A percentile compares a stretch with the other conserved stretches of the same genome.
Conservation (phyloP, 2,329 filamentous ascomycete species). For the Monilinia fructicola region DNA sequence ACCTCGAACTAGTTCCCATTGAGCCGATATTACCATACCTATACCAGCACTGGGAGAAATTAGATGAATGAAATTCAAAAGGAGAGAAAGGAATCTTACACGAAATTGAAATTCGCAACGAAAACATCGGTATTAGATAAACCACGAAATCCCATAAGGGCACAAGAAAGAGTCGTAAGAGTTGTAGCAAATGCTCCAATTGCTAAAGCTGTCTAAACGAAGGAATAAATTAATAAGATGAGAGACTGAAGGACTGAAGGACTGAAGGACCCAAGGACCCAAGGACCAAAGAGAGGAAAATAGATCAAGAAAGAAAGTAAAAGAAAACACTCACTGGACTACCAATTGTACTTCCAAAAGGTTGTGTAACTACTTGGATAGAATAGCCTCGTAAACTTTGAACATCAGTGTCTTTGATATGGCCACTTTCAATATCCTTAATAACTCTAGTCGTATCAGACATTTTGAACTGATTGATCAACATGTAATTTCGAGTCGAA, state of each 20-base stretch:
- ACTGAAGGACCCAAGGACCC: too few species aligned
- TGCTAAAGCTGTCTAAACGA: conserved; percentile 47
- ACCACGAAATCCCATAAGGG: conserved; percentile 56
- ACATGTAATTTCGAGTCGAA: not conserved
- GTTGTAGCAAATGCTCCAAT: conserved; percentile 56
- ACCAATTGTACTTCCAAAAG: not conserved
- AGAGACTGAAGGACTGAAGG: too few species aligned
- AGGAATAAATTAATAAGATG: not conserved
- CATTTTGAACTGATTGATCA: not conserved
- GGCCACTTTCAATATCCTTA: not conserved
- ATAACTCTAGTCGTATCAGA: not conserved
- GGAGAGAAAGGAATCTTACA: not conserved
- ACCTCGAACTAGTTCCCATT: conserved; percentile 55
- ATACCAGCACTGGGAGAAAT: conserved; percentile 46
- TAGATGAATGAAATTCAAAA: not conserved
- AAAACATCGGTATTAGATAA: conserved; percentile 52
- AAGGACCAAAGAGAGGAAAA: too few species aligned
- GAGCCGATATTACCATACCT: conserved; percentile 54
- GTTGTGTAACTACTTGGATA: conserved; percentile 1
- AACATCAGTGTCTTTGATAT: not conserved
- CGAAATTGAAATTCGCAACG: conserved; percentile 43
- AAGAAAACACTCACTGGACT: not conserved
- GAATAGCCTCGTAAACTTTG: conserved; percentile 4
- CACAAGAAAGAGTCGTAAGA: conserved; percentile 52
- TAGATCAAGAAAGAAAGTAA: too few species aligned